phyloP scores from a whole-genome alignment of 1,284 basidiomycete species.

The Austroboletus niveus region DNA sequence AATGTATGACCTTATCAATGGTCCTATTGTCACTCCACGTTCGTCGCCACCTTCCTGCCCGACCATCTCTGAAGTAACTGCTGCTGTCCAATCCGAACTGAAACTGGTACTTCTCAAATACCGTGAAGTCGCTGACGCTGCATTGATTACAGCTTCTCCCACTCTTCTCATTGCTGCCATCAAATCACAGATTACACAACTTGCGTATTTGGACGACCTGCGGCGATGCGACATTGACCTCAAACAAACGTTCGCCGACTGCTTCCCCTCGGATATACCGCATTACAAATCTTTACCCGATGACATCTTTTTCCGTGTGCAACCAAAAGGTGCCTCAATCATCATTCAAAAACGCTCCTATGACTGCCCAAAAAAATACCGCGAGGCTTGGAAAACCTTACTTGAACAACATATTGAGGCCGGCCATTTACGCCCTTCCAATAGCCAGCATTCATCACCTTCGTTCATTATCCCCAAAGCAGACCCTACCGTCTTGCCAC shows the following conservation, averaged over 20 bases:
- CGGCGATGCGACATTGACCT: not conserved
- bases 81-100: too few relatives aligned
- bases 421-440: constrained; percentile 18
- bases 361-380: constrained; percentile 27
- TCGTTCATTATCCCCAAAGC: constrained; percentile 14
- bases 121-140: too few relatives aligned
- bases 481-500: not conserved
- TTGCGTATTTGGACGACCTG: not conserved
- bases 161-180: too few relatives aligned
- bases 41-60: too few relatives aligned
- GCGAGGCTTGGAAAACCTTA: constrained; percentile 26
- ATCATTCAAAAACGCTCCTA: constrained; percentile 19
- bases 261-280: not conserved
- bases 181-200: too few relatives aligned
- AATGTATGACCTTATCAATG: too few relatives aligned
- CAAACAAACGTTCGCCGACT: not conserved
- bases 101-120: too few relatives aligned
- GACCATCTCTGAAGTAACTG: too few relatives aligned
- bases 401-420: constrained; percentile 29
- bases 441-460: not conserved
- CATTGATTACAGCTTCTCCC: too few relatives aligned
- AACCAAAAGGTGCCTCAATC: constrained; percentile 21
- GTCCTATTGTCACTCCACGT: too few relatives aligned
- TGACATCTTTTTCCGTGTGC: constrained; percentile 1
- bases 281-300: not conserved